phyloP scores from a whole-genome alignment of 306 rosid genomes.

The Lithocarpus polystachyus region DNA sequence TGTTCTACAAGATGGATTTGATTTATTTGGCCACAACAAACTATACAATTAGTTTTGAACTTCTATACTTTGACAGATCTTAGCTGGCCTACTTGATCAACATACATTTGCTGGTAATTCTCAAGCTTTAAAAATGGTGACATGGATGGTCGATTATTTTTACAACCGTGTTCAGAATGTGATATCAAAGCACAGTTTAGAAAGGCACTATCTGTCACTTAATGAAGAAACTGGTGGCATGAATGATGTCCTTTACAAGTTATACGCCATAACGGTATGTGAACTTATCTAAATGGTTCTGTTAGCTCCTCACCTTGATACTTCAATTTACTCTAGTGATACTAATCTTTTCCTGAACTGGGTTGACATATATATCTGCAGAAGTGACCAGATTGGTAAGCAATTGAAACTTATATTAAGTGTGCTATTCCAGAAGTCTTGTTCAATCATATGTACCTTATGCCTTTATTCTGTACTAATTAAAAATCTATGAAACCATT shows the following conservation, averaged over 20 bases:
- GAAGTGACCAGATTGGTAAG: neutral
- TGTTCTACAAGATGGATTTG: neutral
- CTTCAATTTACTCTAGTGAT: neutral
- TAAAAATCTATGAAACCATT: neutral
- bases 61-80: constrained; percentile 49
- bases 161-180: constrained; percentile 80
- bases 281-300: neutral
- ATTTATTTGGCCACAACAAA: constrained; percentile 4
- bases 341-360: neutral
- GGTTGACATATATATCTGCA: neutral
- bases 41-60: neutral
- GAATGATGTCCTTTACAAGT: constrained; percentile 90
- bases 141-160: constrained; percentile 86
- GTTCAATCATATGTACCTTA: neutral
- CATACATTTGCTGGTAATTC: constrained; percentile 52
- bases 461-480: neutral
- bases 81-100: constrained; percentile 92
- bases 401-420: neutral
- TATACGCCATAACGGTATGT: constrained; percentile 68
- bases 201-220: constrained; percentile 55
- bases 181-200: constrained; percentile 42
- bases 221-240: constrained; percentile 96
- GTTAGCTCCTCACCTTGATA: constrained; percentile 10
- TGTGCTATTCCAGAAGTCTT: neutral
- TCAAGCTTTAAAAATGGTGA: constrained; percentile 61